These are phyloP conservation scores for Purpureocillium lavendulum DNA, from an alignment of 2,329 filamentous ascomycete genomes.

Conservation along the genomic window DNA sequence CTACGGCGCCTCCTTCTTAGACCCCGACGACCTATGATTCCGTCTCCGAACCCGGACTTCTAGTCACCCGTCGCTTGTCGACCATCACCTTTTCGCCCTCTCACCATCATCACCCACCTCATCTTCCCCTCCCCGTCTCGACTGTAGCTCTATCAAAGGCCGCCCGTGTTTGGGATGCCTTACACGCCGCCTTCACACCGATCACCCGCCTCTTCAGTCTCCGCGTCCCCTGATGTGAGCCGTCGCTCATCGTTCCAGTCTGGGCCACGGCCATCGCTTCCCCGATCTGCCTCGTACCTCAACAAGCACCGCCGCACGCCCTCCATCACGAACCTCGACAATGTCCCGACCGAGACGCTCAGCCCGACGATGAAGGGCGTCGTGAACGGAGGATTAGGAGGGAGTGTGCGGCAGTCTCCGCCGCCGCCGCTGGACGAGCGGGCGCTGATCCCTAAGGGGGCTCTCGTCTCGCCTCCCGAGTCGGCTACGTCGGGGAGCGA, in stretches of 20 bases:
- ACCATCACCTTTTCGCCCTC: too few relatives aligned
- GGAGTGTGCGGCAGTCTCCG: constrained; percentile 70
- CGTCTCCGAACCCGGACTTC: too few relatives aligned
- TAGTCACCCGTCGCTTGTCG: too few relatives aligned
- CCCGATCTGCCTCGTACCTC: constrained; percentile 58
- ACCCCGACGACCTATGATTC: too few relatives aligned
- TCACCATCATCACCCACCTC: too few relatives aligned
- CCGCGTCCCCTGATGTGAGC: constrained; percentile 47
- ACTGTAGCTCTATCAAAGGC: too few relatives aligned
- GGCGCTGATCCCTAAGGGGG: constrained; percentile 65
- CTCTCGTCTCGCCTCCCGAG: constrained; percentile 85
- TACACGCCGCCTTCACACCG: constrained; percentile 72
- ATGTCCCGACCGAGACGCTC: constrained; percentile 24
- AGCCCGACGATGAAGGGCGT: constrained; percentile 16
- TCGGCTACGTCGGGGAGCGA: constrained; percentile 76
- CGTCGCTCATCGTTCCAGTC: constrained; percentile 50
- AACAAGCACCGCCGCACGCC: constrained; percentile 54
- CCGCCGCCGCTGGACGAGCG: constrained; percentile 66
- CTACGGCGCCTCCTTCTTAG: background rate
- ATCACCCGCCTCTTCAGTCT: constrained; percentile 52
- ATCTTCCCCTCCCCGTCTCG: too few relatives aligned
- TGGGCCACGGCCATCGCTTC: constrained; percentile 43
- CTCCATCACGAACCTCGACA: constrained; percentile 27
- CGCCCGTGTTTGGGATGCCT: constrained; percentile 55
- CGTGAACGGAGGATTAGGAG: constrained; percentile 20